Evolutionary conservation across 148 eudicot genomes (phyloP).

Genomic region (Vaccinium darrowii): DNA sequence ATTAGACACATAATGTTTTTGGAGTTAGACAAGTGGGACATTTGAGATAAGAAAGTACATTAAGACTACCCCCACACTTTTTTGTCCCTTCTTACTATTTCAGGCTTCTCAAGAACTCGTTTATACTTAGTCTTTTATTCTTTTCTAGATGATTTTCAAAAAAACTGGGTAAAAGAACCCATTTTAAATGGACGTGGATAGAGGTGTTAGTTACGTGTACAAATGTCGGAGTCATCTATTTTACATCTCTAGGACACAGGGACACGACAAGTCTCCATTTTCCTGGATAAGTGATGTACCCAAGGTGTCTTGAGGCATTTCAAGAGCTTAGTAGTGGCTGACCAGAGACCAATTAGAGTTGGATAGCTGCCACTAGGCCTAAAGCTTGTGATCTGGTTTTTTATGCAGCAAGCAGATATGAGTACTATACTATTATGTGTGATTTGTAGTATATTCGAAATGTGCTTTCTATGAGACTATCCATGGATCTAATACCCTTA

Average conservation of each 20-base stretch:
- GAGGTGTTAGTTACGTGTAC: neutral
- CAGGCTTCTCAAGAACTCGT: neutral
- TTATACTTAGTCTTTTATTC: neutral
- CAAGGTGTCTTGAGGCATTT: neutral
- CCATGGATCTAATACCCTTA: neutral
- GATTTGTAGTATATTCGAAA: neutral
- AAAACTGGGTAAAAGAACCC: neutral
- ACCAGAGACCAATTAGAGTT: neutral
- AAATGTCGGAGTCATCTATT: neutral
- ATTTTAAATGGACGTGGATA: neutral
- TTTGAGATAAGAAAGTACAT: neutral
- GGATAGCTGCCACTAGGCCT: neutral
- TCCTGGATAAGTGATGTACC: neutral
- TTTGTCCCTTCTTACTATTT: neutral
- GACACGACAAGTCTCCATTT: neutral
- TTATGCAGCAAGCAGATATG: neutral
- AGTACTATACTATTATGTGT: too few relatives aligned
- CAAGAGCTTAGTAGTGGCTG: neutral
- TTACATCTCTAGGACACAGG: neutral
- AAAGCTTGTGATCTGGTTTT: neutral
- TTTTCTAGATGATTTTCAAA: neutral
- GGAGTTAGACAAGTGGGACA: neutral
- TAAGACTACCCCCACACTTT: neutral
- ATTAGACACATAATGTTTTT: neutral
- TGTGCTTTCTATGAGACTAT: neutral